These are phyloP conservation scores for Colletotrichum brevisporum DNA, from an alignment of 2,329 filamentous ascomycete genomes.

Conservation along the genomic window DNA sequence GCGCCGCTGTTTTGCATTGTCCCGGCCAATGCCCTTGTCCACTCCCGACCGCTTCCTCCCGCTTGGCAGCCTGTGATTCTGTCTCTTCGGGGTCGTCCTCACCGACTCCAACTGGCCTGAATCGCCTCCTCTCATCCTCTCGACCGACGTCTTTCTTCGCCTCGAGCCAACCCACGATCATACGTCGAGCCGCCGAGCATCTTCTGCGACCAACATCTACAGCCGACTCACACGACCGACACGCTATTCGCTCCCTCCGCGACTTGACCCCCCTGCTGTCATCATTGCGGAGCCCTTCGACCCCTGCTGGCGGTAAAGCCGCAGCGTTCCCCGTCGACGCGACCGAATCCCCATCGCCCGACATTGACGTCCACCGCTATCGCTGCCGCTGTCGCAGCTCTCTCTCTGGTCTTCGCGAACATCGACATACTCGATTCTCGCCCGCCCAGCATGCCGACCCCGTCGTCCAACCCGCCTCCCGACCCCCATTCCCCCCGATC, in stretches of 20 bases:
- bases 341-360: slow-evolving; percentile 39
- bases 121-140: slow-evolving; percentile 20
- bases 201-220: slow-evolving; percentile 2
- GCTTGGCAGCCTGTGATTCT: slow-evolving; percentile 33
- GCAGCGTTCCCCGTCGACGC: slow-evolving; percentile 40
- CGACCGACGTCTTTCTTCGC: slow-evolving; percentile 19
- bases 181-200: background rate
- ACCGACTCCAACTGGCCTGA: slow-evolving; percentile 8
- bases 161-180: slow-evolving; percentile 5
- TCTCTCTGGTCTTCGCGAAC: slow-evolving; percentile 1
- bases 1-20: slow-evolving; percentile 7
- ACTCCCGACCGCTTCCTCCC: slow-evolving; percentile 20
- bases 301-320: slow-evolving; percentile 40
- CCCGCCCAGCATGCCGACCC: slow-evolving; percentile 59
- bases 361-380: slow-evolving; percentile 35
- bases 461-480: slow-evolving; percentile 58
- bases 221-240: background rate
- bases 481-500: slow-evolving; percentile 54
- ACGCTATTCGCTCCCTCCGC: slow-evolving; percentile 21
- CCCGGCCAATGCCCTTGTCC: slow-evolving; percentile 34
- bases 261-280: slow-evolving; percentile 27
- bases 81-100: slow-evolving; percentile 4
- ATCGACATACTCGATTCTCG: slow-evolving; percentile 30
- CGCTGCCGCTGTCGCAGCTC: slow-evolving; percentile 1
- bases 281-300: slow-evolving; percentile 35